Evolutionary conservation across 805 yeast species (phyloP).

Genomic region (Myxozyma vanderwaltii): DNA sequence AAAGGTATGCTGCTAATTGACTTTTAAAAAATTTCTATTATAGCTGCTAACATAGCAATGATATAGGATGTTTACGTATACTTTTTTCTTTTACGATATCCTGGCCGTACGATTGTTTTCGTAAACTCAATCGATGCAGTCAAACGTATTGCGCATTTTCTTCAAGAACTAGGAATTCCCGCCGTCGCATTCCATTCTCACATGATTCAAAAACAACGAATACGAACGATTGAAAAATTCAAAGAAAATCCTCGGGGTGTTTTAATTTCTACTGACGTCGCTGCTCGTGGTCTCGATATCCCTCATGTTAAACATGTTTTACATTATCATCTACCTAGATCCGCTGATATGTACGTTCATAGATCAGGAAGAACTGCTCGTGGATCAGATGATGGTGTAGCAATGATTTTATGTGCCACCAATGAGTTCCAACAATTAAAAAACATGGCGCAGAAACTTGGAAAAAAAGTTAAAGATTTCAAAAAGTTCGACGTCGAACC

Average conservation of each 20-base stretch:
- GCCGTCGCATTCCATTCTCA: conserved; percentile 84
- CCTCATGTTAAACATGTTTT: conserved; percentile 89
- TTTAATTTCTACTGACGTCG: conserved; percentile 92
- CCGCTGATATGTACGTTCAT: conserved; percentile 93
- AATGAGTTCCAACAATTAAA: conserved; percentile 90
- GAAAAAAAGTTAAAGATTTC: conserved; percentile 54
- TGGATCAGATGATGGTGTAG: conserved; percentile 86
- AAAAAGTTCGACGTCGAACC: conserved; percentile 74
- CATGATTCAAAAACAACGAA: conserved; percentile 92
- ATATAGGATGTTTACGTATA: conserved; percentile 72
- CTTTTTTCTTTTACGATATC: conserved; percentile 81
- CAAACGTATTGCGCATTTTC: conserved; percentile 75
- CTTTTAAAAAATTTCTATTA: neutral
- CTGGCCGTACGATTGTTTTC: conserved; percentile 87
- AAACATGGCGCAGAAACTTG: conserved; percentile 63
- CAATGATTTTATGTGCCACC: conserved; percentile 89
- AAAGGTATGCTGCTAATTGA: conserved; percentile 47
- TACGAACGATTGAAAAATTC: conserved; percentile 82
- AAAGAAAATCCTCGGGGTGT: conserved; percentile 52
- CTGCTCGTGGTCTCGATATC: conserved; percentile 96
- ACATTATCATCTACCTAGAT: conserved; percentile 91
- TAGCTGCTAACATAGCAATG: neutral
- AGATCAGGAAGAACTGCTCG: conserved; percentile 99
- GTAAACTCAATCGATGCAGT: conserved; percentile 96
- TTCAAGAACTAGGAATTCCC: conserved; percentile 65